Base-by-base conservation (phyloP, 1,284 basidiomycete genomes). In the Naganishia liquefaciens region DNA sequence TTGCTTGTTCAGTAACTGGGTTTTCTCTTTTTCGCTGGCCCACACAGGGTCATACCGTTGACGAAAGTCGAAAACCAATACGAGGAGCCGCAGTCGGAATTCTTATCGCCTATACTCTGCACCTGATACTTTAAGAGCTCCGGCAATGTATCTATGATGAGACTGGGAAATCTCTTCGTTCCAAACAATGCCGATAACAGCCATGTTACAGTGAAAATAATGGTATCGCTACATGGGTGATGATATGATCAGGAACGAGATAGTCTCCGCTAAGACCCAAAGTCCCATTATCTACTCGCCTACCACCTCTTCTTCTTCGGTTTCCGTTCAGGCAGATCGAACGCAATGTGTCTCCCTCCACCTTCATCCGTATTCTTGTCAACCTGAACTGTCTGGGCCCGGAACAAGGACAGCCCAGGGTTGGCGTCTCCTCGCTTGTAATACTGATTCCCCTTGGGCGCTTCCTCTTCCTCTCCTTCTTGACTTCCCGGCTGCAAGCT, bases 321-420 rank as follows among this genome's bases (percentile, higher is more conserved):
- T 25, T 53, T 43, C 6, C 37, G 46, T 15, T 68, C 62, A 13
- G 71, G 71, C 43, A 71, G 68, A n/a, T 63, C 54, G 43, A 73
- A 73, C 19, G 70, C 70, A 63, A 66, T 70, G 5, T 68, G 68
- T 40, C 68, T 67, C 33, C 54, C 64, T 6, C 42, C 42, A 3
- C 68, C 68, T 4, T 62, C 63, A 30, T 54, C 52, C 30, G 23
- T 43, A 15, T 55, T 65, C 21, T 52, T 61, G n/a, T 66, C 53
- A 5, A 65, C 68, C 44, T 72, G 70, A 19, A 74, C 64, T 17
- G 71, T 71, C 21, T 69, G 58, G 10, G 73, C 70, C 44, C 76
- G 68, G 63, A 68, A 76, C 74, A 78, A 74, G 4, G 57, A 30
- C 33, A 60, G 40, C 9, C 46, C 49, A 2, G 57, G 46, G 23